A percentile compares a stretch with the other conserved stretches of the same genome.
Evolutionary conservation across 2,329 filamentous ascomycete genomes (phyloP).

Genomic region (Tolypocladium cylindrosporum): DNA sequence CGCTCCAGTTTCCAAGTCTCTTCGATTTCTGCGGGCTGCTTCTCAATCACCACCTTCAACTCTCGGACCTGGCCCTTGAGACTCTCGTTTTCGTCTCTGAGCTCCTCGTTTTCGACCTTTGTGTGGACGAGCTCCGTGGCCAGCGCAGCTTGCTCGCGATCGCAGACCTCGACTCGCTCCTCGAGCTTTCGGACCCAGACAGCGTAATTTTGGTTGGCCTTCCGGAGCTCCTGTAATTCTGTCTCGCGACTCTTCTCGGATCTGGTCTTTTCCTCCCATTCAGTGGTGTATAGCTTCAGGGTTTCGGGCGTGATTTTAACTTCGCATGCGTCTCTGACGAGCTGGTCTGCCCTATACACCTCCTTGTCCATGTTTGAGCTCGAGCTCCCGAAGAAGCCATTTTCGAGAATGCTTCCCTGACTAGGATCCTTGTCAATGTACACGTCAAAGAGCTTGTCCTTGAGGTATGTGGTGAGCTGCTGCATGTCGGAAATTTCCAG

Average conservation of each 20-base stretch:
- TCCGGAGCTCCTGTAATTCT: slow-evolving; percentile 66
- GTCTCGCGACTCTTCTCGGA: slow-evolving; percentile 70
- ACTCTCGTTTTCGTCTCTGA: slow-evolving; percentile 83
- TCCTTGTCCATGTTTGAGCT: slow-evolving; percentile 88
- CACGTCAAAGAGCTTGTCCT: slow-evolving; percentile 89
- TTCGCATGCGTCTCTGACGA: slow-evolving; percentile 86
- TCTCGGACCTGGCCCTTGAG: slow-evolving; percentile 78
- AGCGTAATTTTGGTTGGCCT: slow-evolving; percentile 56
- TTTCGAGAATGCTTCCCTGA: slow-evolving; percentile 86
- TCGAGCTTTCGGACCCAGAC: slow-evolving; percentile 76
- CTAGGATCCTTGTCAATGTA: slow-evolving; percentile 94
- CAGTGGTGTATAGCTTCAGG: slow-evolving; percentile 67
- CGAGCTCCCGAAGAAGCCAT: slow-evolving; percentile 92
- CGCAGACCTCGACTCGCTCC: slow-evolving; percentile 77
- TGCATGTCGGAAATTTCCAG: slow-evolving; percentile 86
- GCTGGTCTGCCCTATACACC: slow-evolving; percentile 85
- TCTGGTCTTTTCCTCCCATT: slow-evolving; percentile 91
- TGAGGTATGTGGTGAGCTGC: slow-evolving; percentile 77
- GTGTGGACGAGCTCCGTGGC: slow-evolving; percentile 85
- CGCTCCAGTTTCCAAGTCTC: slow-evolving; percentile 72
- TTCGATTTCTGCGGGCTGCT: slow-evolving; percentile 83
- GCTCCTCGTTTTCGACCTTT: slow-evolving; percentile 86
- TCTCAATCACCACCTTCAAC: slow-evolving; percentile 76
- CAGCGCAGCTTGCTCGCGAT: slow-evolving; percentile 81
- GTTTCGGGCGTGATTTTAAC: slow-evolving; percentile 76